phyloP scores from a whole-genome alignment of 495 filamentous ascomycete genomes.

The Penicillium pancosmium region DNA sequence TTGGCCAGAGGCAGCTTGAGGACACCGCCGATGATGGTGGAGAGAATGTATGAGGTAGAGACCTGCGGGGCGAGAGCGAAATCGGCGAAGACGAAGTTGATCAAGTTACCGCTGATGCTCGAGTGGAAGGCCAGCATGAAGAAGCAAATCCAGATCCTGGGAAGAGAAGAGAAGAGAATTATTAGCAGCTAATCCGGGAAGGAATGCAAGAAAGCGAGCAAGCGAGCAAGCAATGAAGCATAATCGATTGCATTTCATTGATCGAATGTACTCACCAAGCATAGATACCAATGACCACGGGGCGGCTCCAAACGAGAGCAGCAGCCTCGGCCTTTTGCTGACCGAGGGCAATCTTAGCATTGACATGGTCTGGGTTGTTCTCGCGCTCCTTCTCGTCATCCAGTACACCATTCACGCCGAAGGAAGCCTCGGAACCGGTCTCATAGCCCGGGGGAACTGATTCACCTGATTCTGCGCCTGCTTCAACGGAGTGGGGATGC shows the following conservation, averaged over 20 bases:
- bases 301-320: conserved; percentile 43
- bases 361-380: conserved; percentile 28
- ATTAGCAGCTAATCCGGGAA: background rate
- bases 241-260: conserved; percentile 15
- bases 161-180: background rate
- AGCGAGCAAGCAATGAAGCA: background rate
- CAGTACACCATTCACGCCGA: conserved; percentile 16
- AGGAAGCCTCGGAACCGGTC: background rate
- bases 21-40: conserved; percentile 63
- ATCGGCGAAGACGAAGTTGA: conserved; percentile 39
- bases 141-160: conserved; percentile 47
- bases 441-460: background rate
- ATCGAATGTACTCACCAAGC: conserved; percentile 33
- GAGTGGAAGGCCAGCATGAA: conserved; percentile 47
- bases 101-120: conserved; percentile 36
- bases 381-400: conserved; percentile 31
- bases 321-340: conserved; percentile 49
- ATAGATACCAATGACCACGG: conserved; percentile 37
- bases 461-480: conserved; percentile 2
- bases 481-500: background rate
- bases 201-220: background rate
- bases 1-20: conserved; percentile 70
- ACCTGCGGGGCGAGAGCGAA: conserved; percentile 43
- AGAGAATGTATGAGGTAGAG: conserved; percentile 38
- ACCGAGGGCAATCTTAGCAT: conserved; percentile 33